phyloP scores from a whole-genome alignment of 768 basidiomycete genomes.

The Amanita inopinata region DNA sequence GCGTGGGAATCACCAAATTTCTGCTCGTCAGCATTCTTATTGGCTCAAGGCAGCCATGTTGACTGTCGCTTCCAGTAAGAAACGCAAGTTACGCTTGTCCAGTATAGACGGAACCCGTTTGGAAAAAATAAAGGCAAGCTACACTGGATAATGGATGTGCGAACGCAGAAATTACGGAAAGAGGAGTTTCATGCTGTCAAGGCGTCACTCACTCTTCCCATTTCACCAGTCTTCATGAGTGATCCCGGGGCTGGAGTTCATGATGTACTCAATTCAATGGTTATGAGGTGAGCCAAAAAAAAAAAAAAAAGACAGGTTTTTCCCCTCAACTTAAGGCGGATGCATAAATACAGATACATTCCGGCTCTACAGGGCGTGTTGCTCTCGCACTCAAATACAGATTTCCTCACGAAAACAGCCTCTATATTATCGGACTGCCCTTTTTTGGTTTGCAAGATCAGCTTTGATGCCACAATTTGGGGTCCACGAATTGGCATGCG shows the following conservation, averaged over 20 bases:
- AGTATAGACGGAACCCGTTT: conserved; percentile 14
- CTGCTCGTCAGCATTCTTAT: neutral
- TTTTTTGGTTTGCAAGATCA: conserved; percentile 63
- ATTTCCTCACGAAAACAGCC: conserved; percentile 55
- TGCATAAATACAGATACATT: conserved; percentile 67
- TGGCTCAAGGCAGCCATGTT: no score
- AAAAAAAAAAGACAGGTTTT: neutral
- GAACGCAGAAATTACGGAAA: conserved; percentile 24
- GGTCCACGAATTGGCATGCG: conserved; percentile 75
- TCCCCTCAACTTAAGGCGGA: no score
- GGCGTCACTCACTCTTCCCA: conserved; percentile 60
- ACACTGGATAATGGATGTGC: conserved; percentile 20
- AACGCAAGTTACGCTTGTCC: conserved; percentile 3
- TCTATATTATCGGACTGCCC: conserved; percentile 77
- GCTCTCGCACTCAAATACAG: conserved; percentile 73
- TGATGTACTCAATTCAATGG: conserved; percentile 89
- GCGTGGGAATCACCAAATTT: conserved; percentile 7
- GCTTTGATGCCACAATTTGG: conserved; percentile 85
- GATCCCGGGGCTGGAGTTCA: conserved; percentile 68
- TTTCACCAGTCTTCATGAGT: conserved; percentile 74
- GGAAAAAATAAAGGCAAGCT: conserved; percentile 26
- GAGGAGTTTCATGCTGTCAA: conserved; percentile 53
- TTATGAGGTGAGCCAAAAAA: conserved; percentile 88
- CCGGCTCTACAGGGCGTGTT: conserved; percentile 82
- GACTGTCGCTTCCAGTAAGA: neutral